Evolutionary conservation across 108 stramenopile species (phyloP).

Genomic region (Thalassiosira profunda): DNA sequence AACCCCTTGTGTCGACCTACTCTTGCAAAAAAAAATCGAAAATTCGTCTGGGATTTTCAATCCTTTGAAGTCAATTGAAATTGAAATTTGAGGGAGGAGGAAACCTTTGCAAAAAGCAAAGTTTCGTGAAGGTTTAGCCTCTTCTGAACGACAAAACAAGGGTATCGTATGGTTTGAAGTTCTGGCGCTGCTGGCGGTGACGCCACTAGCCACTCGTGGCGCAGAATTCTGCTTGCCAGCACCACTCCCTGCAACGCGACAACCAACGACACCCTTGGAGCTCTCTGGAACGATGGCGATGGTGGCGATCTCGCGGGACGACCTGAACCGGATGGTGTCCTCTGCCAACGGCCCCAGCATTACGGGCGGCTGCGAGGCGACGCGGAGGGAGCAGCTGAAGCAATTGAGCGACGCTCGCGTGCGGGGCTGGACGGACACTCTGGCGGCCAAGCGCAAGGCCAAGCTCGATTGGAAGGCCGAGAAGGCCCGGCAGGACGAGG

Average conservation of each 20-base stretch:
- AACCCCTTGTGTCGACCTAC: background rate
- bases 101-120: too few relatives aligned
- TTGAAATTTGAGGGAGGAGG: too few relatives aligned
- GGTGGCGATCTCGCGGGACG: constrained; percentile 31
- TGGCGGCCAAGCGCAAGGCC: constrained; percentile 44
- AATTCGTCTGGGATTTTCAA: too few relatives aligned
- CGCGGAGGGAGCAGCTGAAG: constrained; percentile 42
- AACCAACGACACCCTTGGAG: background rate
- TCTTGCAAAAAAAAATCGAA: too few relatives aligned
- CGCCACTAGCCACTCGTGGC: too few relatives aligned
- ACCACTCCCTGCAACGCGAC: too few relatives aligned
- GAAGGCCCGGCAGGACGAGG: constrained; percentile 45
- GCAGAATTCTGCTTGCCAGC: too few relatives aligned
- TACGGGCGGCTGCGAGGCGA: constrained; percentile 3
- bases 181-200: too few relatives aligned
- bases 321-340: constrained; percentile 37
- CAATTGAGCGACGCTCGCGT: constrained; percentile 48
- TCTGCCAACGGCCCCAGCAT: constrained; percentile 23
- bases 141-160: too few relatives aligned
- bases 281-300: constrained; percentile 1
- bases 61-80: too few relatives aligned
- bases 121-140: too few relatives aligned
- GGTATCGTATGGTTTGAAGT: too few relatives aligned
- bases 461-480: constrained; percentile 62
- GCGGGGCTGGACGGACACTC: constrained; percentile 48